A percentile compares a stretch with the other conserved stretches of the same genome.
These are phyloP conservation scores for Aspergillus bridgeri DNA, from an alignment of 495 filamentous ascomycete genomes.

Conservation along the genomic window DNA sequence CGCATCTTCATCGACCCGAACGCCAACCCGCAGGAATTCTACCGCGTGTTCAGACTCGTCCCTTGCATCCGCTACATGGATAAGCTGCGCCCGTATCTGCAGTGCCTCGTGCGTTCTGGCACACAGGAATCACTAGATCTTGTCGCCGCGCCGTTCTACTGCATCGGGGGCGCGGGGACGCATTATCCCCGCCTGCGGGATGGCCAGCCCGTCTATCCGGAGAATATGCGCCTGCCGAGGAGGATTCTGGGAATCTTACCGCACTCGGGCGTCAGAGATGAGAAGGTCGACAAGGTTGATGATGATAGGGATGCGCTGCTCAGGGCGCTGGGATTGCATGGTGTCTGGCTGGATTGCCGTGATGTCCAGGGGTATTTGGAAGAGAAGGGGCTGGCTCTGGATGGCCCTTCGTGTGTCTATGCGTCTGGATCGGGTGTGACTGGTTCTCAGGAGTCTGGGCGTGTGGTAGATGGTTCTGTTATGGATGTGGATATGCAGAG, in stretches of 20 bases:
- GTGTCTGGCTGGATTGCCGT: slow-evolving; percentile 68
- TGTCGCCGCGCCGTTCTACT: slow-evolving; percentile 18
- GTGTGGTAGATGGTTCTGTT: neutral
- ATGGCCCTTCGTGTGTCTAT: slow-evolving; percentile 15
- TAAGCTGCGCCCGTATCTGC: slow-evolving; percentile 44
- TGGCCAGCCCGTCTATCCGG: slow-evolving; percentile 29
- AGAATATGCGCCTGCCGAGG: slow-evolving; percentile 25
- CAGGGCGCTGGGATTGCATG: slow-evolving; percentile 45
- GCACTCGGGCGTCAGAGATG: slow-evolving; percentile 2
- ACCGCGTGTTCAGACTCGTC: slow-evolving; percentile 63
- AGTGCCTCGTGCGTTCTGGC: slow-evolving; percentile 18
- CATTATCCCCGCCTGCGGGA: slow-evolving; percentile 46
- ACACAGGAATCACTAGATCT: slow-evolving; percentile 35
- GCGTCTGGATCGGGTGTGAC: neutral
- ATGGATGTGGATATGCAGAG: neutral
- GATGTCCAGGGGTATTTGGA: slow-evolving; percentile 57
- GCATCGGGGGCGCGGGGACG: slow-evolving; percentile 64
- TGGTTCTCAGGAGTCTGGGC: neutral
- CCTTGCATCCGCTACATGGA: slow-evolving; percentile 51
- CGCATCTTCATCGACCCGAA: slow-evolving; percentile 53
- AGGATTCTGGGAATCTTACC: slow-evolving; percentile 17
- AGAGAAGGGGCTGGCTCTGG: slow-evolving; percentile 20
- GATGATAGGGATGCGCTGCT: slow-evolving; percentile 9
- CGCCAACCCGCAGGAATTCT: slow-evolving; percentile 45
- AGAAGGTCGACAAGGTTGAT: neutral